These are phyloP conservation scores for Coprinopsis cinerea DNA, from an alignment of 768 basidiomycete genomes.

Conservation along the genomic window DNA sequence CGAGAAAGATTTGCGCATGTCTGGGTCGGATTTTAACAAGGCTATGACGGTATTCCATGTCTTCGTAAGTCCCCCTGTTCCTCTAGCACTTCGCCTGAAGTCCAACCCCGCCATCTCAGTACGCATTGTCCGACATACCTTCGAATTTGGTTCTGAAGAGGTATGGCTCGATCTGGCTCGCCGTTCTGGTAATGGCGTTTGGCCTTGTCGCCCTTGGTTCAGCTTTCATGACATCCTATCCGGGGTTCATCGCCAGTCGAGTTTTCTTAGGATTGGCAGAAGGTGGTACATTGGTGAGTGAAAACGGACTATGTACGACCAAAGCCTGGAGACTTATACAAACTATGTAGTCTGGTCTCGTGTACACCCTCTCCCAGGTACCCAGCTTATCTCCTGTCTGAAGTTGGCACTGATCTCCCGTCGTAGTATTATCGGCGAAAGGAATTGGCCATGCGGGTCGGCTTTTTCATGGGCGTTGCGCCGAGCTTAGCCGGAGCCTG, in stretches of 20 bases:
- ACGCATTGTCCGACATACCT: no score
- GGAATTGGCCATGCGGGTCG: conserved; percentile 30
- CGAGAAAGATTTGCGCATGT: no score
- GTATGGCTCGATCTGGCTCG: conserved; percentile 34
- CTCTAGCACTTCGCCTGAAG: no score
- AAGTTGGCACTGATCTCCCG: no score
- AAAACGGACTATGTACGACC: no score
- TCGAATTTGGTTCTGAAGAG: no score
- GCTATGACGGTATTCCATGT: no score
- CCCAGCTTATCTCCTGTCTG: conserved; percentile 13
- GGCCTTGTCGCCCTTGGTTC: conserved; percentile 32
- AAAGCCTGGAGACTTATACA: no score
- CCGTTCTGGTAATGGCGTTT: conserved; percentile 31
- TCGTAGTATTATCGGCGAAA: conserved; percentile 29
- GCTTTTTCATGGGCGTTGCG: conserved; percentile 29
- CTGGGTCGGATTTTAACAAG: no score
- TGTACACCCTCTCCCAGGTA: conserved; percentile 34
- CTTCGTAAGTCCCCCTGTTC: no score
- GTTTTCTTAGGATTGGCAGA: conserved; percentile 37
- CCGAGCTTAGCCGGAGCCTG: conserved; percentile 31
- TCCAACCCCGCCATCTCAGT: no score
- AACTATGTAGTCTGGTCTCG: conserved; percentile 37
- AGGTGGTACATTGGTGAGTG: conserved; percentile 35
- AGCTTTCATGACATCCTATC: conserved; percentile 32
- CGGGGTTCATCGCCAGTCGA: conserved; percentile 29